A percentile compares a stretch with the other conserved stretches of the same genome.
Evolutionary conservation across 1,139 yeast genomes (phyloP).

Genomic region (Geotrichum reessii): DNA sequence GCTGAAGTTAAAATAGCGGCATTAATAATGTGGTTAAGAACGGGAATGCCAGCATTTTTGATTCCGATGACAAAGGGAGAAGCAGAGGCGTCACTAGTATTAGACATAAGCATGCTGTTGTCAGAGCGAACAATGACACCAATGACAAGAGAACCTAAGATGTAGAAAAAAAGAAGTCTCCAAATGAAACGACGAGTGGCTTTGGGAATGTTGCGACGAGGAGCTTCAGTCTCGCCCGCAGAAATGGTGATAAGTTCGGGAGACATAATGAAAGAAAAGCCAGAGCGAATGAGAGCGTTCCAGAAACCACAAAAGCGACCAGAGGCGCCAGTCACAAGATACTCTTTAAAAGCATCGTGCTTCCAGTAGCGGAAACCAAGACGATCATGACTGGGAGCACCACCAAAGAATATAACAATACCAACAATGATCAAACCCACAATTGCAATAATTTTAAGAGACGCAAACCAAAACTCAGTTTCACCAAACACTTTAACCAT

Average conservation of each 20-base stretch:
- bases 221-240: constrained; percentile 69
- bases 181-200: constrained; percentile 59
- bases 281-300: constrained; percentile 57
- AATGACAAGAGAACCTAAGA: constrained; percentile 49
- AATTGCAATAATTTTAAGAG: constrained; percentile 63
- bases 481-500: constrained; percentile 68
- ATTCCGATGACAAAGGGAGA: constrained; percentile 67
- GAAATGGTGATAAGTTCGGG: constrained; percentile 72
- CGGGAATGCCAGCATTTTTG: constrained; percentile 47
- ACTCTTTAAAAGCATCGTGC: constrained; percentile 63
- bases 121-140: constrained; percentile 56
- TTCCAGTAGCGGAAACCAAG: constrained; percentile 65
- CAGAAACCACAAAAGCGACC: constrained; percentile 59
- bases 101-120: constrained; percentile 40
- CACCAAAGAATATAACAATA: constrained; percentile 68
- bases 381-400: constrained; percentile 59
- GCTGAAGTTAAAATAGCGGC: constrained; percentile 62
- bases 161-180: constrained; percentile 54
- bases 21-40: constrained; percentile 58
- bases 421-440: constrained; percentile 66
- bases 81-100: constrained; percentile 48
- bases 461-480: constrained; percentile 63
- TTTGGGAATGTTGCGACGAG: constrained; percentile 55
- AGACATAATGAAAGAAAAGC: constrained; percentile 49
- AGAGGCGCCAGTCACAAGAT: constrained; percentile 43